Evolutionary conservation across 1,284 basidiomycete species (phyloP).

Genomic region (Farysia itapuensis): DNA sequence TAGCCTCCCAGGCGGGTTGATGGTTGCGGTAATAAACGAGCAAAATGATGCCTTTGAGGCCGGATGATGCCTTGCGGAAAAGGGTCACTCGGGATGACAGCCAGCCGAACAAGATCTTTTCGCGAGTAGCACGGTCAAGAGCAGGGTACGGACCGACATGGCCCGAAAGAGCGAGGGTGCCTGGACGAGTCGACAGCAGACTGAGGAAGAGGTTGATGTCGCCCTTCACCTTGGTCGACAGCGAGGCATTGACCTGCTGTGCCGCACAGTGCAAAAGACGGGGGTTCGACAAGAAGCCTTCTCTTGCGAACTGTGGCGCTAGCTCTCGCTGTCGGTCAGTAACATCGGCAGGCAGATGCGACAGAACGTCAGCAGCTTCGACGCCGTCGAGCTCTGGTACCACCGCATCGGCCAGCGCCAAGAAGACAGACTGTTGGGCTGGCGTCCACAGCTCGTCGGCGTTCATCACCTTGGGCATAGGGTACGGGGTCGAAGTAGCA

Average conservation of each 20-base stretch:
- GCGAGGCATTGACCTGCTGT: conserved; percentile 39
- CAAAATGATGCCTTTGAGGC: conserved; percentile 46
- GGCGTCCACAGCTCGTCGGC: conserved; percentile 36
- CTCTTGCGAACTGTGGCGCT: conserved; percentile 36
- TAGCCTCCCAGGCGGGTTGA: conserved; percentile 49
- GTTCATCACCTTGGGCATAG: conserved; percentile 32
- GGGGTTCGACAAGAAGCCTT: conserved; percentile 45
- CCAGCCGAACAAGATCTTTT: conserved; percentile 42
- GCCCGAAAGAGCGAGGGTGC: conserved; percentile 49
- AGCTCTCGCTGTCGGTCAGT: conserved; percentile 46
- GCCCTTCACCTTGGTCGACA: conserved; percentile 34
- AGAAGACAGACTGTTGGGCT: conserved; percentile 37
- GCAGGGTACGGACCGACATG: conserved; percentile 48
- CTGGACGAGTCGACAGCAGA: conserved; percentile 45
- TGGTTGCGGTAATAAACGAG: conserved; percentile 52
- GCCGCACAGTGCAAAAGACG: conserved; percentile 45
- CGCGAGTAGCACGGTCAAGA: conserved; percentile 29
- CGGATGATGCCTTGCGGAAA: conserved; percentile 50
- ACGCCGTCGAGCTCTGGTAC: conserved; percentile 44
- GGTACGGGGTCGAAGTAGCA: conserved; percentile 4
- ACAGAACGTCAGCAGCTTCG: conserved; percentile 44
- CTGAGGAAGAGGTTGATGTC: conserved; percentile 48
- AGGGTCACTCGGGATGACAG: conserved; percentile 40
- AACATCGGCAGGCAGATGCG: conserved; percentile 39
- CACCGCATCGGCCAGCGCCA: conserved; percentile 53